phyloP scores from a whole-genome alignment of 805 yeast species.

The Starmerella sirachaensis region DNA sequence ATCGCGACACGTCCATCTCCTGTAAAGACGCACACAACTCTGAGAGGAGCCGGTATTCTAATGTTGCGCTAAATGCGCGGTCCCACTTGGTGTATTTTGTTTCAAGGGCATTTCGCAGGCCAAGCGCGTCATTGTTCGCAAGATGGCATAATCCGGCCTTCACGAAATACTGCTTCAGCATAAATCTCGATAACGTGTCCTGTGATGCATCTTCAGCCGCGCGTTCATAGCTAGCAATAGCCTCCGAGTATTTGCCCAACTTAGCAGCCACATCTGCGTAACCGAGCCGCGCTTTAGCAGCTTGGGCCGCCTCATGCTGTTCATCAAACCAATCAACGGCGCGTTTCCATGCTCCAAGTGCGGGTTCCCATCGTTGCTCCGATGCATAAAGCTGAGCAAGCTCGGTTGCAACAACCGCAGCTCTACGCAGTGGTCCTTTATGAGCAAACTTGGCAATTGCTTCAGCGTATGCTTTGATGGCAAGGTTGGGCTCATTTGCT shows the following conservation, averaged over 20 bases:
- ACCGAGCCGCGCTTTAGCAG: slow-evolving; percentile 14
- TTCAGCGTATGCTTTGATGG: slow-evolving; percentile 10
- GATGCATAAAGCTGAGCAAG: slow-evolving; percentile 16
- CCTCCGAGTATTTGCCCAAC: slow-evolving; percentile 8
- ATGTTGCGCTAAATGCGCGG: slow-evolving; percentile 14
- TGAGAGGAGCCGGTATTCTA: slow-evolving; percentile 13
- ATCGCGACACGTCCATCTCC: slow-evolving; percentile 12
- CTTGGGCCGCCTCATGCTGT: slow-evolving; percentile 8
- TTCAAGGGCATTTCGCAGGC: slow-evolving; percentile 7
- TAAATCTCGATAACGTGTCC: slow-evolving; percentile 8
- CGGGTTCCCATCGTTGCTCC: slow-evolving; percentile 5
- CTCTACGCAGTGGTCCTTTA: slow-evolving; percentile 18
- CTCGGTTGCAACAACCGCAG: slow-evolving; percentile 15
- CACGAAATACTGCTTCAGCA: slow-evolving; percentile 13
- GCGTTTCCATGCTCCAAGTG: slow-evolving; percentile 11
- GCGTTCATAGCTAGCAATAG: slow-evolving; percentile 14
- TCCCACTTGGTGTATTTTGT: slow-evolving; percentile 8
- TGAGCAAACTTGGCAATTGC: slow-evolving; percentile 14
- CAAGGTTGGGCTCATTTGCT: slow-evolving; percentile 10
- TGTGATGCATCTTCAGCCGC: slow-evolving; percentile 9
- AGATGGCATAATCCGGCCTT: slow-evolving; percentile 17
- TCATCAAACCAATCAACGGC: slow-evolving; percentile 12
- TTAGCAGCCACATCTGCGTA: slow-evolving; percentile 14
- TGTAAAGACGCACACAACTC: slow-evolving; percentile 13
- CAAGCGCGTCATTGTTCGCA: slow-evolving; percentile 14